These are phyloP conservation scores for Botrytis porri DNA, from an alignment of 2,329 filamentous ascomycete species.

Conservation along the genomic window DNA sequence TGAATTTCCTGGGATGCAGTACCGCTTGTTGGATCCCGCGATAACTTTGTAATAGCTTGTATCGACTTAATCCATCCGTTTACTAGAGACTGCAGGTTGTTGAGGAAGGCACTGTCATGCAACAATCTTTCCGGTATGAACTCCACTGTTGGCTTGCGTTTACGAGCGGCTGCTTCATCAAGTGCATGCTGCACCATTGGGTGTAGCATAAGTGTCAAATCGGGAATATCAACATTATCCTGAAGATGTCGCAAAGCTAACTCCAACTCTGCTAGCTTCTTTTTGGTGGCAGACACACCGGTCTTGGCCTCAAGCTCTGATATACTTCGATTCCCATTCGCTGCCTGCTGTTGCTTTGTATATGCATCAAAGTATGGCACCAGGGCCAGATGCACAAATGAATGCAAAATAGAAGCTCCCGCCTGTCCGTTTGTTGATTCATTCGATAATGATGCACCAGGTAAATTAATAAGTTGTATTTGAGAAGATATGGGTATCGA, in stretches of 20 bases:
- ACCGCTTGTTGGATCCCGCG: conserved; percentile 70
- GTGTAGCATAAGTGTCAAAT: conserved; percentile 82
- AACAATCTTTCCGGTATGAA: conserved; percentile 73
- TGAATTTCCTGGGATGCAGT: conserved; percentile 97
- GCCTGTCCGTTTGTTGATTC: conserved; percentile 66
- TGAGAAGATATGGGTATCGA: conserved; percentile 79
- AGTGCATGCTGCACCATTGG: conserved; percentile 83
- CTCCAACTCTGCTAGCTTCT: conserved; percentile 92
- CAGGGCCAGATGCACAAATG: conserved; percentile 84
- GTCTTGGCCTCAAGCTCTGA: conserved; percentile 88
- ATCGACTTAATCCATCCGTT: conserved; percentile 99
- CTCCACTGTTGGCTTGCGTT: conserved; percentile 70
- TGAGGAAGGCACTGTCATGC: conserved; percentile 87
- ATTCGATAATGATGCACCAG: conserved; percentile 67
- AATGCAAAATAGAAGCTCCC: conserved; percentile 72
- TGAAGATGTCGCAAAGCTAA: conserved; percentile 87
- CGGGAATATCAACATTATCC: conserved; percentile 97
- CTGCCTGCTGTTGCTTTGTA: conserved; percentile 74
- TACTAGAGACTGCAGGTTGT: conserved; percentile 87
- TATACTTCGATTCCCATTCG: conserved; percentile 64
- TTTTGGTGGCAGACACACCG: conserved; percentile 94
- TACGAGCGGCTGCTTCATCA: conserved; percentile 68
- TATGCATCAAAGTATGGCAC: conserved; percentile 97
- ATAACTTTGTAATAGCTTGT: conserved; percentile 91
- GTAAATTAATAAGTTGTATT: conserved; percentile 89